Evolutionary conservation across 495 filamentous ascomycete species (phyloP), one percentile per base, ranked within the genome.

Genomic region (Trichoderma virens): DNA sequence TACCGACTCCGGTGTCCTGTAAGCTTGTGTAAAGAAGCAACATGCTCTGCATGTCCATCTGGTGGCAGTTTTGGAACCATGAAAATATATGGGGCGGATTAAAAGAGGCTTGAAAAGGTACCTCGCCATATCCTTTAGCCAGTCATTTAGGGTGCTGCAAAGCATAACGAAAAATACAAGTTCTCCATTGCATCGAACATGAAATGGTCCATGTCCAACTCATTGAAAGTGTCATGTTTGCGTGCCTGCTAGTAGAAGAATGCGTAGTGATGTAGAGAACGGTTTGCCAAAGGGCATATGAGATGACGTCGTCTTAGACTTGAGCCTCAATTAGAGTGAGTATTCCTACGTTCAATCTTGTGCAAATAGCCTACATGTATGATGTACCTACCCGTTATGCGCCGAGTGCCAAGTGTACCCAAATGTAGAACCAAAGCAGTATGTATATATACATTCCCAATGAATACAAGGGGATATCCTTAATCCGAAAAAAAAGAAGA

Each of bases 1-100:
- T 69, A 79, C 85, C 65, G 75, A 81, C 65, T 75, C 70, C 67
- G 89, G 89, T 75, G 75, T 79, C 68, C 64, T 76, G 68, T 85
- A 87, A 81, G 61, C 34, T 62, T 56, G 51, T 56, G 51, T 18
- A 56, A 27, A 13, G 6, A 8, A 16, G 51, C 51, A 20, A 14
- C 9, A 30, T 56, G 51, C 51, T 56, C 51, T 56, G 51, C 27
- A 56, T 56, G 51, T 56, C 51, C 51, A 30, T 30, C 13, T 56
- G 51, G 51, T 27, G 51, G 51, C 51, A 56, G 25, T 4, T 30
- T 27, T 56, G 51, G 25, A 23, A 28, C 27, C 51, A 56, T 56
- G 51, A 56, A 20, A 3, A 8, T 30, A 20, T 13, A 13, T 27
- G 7, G 23, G 51, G 51, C 27, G 51, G 51, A 27, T 56, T 20